phyloP scores from a whole-genome alignment of 2,329 filamentous ascomycete species.

The Pseudocercospora musae region DNA sequence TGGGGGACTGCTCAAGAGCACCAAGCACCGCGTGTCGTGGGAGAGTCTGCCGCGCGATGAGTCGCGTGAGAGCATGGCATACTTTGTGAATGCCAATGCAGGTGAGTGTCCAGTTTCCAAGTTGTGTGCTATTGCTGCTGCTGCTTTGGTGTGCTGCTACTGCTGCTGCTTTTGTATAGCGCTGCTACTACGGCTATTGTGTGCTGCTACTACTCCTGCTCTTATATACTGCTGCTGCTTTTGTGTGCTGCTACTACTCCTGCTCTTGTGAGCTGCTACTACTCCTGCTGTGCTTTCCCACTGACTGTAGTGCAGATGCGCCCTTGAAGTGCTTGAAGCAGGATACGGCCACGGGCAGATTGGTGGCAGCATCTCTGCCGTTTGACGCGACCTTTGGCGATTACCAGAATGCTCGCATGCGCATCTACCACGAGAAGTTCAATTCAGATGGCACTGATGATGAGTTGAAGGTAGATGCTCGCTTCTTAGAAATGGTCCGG shows the following conservation, averaged over 20 bases:
- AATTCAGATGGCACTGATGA: not conserved
- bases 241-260: not conserved
- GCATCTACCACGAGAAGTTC: constrained; percentile 1
- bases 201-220: not conserved
- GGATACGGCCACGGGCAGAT: not conserved
- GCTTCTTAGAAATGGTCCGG: not conserved
- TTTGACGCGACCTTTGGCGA: constrained; percentile 3
- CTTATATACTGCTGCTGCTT: too few relatives aligned
- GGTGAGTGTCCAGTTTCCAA: not conserved
- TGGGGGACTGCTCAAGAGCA: not conserved
- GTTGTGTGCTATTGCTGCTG: not conserved
- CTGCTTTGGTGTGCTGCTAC: too few relatives aligned
- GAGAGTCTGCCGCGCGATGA: not conserved
- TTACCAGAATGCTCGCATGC: constrained; percentile 4
- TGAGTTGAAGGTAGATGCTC: not conserved
- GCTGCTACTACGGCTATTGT: too few relatives aligned
- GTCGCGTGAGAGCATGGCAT: constrained; percentile 3
- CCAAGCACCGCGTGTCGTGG: constrained; percentile 4
- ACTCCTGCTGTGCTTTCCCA: not conserved
- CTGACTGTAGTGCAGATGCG: not conserved
- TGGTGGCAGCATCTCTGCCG: not conserved
- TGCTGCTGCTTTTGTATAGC: not conserved
- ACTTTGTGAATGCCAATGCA: constrained; percentile 2
- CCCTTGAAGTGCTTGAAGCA: not conserved
- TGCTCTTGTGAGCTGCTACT: too few relatives aligned